Percentiles rank a stretch among this genome's conserved stretches.
Conservation (phyloP, 225 moss, liverwort and hornwort species). For the Anthoceros angustus region DNA sequence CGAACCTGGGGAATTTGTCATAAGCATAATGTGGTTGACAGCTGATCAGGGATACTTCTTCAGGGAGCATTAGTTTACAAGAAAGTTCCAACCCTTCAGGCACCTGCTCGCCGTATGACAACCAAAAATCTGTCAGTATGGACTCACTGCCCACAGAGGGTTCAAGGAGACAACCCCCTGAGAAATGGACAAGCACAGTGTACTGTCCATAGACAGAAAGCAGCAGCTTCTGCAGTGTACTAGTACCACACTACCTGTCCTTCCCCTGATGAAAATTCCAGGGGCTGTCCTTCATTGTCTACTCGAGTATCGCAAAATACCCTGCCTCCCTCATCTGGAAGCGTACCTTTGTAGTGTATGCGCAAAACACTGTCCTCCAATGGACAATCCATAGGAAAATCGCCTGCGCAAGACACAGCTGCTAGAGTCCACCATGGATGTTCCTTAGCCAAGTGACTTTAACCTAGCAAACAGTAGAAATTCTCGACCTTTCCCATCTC, state of each 20-base stretch:
- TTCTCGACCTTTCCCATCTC: constrained; percentile 52
- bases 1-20: constrained; percentile 79
- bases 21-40: constrained; percentile 77
- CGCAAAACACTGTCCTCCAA: constrained; percentile 80
- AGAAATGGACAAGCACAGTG: no score
- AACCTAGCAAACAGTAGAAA: not conserved
- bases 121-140: not conserved
- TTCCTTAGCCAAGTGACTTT: not conserved
- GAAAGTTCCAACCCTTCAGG: constrained; percentile 92
- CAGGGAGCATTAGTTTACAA: constrained; percentile 88
- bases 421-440: not conserved
- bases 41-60: constrained; percentile 59
- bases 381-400: constrained; percentile 98
- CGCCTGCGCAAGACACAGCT: constrained; percentile 38
- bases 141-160: no score
- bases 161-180: no score
- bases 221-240: not conserved
- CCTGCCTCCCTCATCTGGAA: constrained; percentile 57
- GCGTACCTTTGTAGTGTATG: constrained; percentile 70
- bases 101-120: constrained; percentile 24
- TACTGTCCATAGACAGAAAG: no score
- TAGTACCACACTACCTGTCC: constrained; percentile 60
- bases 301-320: constrained; percentile 61
- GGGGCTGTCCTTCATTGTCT: constrained; percentile 35
- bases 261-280: constrained; percentile 90